These are phyloP conservation scores for Pseudopyricularia javanii DNA, from an alignment of 2,329 filamentous ascomycete species.

Conservation along the genomic window DNA sequence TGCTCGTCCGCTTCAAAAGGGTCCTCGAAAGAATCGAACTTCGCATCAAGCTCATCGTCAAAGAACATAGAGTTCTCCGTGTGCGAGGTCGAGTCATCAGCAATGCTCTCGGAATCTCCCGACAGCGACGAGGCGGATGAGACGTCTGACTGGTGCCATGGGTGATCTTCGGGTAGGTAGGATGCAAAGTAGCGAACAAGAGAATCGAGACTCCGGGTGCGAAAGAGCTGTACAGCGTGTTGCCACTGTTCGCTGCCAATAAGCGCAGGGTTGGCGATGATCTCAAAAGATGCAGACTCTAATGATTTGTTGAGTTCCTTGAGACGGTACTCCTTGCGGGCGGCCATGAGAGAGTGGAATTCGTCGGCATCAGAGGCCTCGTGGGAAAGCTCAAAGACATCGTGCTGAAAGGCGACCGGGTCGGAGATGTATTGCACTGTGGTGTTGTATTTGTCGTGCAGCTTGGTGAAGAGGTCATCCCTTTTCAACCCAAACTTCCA, in stretches of 20 bases:
- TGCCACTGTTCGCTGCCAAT: conserved; percentile 49
- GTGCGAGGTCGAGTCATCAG: conserved; percentile 18
- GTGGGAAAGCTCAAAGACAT: conserved; percentile 45
- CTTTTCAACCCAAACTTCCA: conserved; percentile 54
- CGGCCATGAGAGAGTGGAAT: conserved; percentile 40
- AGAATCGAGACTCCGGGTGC: conserved; percentile 45
- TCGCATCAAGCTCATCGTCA: conserved; percentile 26
- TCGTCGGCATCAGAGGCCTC: conserved; percentile 36
- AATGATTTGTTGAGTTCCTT: conserved; percentile 42
- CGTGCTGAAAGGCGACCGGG: conserved; percentile 47
- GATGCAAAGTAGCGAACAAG: conserved; percentile 48
- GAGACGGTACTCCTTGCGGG: conserved; percentile 40
- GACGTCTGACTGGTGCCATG: conserved; percentile 22
- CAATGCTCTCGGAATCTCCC: conserved; percentile 23
- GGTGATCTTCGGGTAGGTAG: conserved; percentile 39
- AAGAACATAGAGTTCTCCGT: conserved; percentile 20
- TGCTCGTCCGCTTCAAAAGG: conserved; percentile 25
- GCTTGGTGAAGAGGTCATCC: conserved; percentile 42
- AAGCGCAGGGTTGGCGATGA: conserved; percentile 45
- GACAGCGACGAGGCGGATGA: conserved; percentile 13
- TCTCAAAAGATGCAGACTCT: conserved; percentile 45
- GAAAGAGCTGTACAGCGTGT: conserved; percentile 44
- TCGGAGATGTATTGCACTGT: conserved; percentile 43
- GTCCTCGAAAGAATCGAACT: conserved; percentile 15
- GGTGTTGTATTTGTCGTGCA: conserved; percentile 50